Base-by-base conservation (phyloP, 1,284 basidiomycete genomes). In the Taiwanofungus camphoratus region DNA sequence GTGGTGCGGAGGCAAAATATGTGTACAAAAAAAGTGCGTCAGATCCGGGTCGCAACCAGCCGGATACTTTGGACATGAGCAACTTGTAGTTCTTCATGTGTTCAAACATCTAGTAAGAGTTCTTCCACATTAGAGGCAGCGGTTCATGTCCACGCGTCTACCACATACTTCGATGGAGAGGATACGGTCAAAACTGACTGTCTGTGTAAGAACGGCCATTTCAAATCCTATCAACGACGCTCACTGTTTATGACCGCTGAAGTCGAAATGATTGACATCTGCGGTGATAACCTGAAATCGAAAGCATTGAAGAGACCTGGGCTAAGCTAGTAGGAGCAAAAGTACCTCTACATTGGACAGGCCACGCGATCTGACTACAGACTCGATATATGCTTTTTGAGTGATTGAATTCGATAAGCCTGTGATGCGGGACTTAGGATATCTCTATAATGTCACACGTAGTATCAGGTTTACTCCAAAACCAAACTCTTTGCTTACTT, bases 81-180 rank as follows among this genome's bases (percentile, higher is more conserved):
- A 64, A 56, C 41, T 84, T 67, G 63, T 88, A 88, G 55, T 85
- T 83, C 65, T 84, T 87, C 83, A 87, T 86, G 58, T 89, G 87
- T 54, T 89, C 86, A 50, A 89, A 85, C 85, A 89, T 88, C 74
- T 79, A 45, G 19, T 29, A 12, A 27, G 39, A 4, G 33, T 9
- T 29, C 18, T 5, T 23, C 15, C 40, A 26, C 13, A 13, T 27
- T 8, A 4, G 22, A 24, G 18, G 32, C 20, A n/a, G 22, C 20
- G 15, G 11, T 31, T 9, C 15, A 34, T 43, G 26, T 23, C 8
- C 16, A 6, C 20, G 23, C n/a, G 6, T 19, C 39, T 12, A 23
- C 26, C n/a, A 7, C 49, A 22, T 47, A 74, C 77, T 61, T 88
- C 86, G 46, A 88, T 87, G 13, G 81, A 82, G 7, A 88, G 54